Conservation (phyloP, 2,329 filamentous ascomycete species). For the Cercospora zeina region DNA sequence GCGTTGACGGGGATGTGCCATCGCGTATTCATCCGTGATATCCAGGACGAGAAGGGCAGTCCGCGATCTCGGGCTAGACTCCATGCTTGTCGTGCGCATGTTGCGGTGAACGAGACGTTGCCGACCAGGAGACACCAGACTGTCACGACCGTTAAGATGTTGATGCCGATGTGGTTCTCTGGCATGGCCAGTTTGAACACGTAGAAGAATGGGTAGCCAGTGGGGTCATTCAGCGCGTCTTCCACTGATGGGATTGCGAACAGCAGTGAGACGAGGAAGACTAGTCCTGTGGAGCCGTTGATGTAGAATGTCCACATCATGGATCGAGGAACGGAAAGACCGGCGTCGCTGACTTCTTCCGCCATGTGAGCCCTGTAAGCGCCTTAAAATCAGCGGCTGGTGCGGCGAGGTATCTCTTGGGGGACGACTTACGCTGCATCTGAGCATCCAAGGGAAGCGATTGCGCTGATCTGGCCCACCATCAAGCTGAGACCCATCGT, state of each 20-base stretch:
- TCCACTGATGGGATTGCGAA: constrained; percentile 29
- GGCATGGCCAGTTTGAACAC: constrained; percentile 28
- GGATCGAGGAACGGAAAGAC: constrained; percentile 34
- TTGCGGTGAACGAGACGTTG: constrained; percentile 28
- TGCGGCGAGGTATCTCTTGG: background rate
- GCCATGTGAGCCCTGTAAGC: constrained; percentile 25
- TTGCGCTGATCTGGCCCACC: constrained; percentile 34
- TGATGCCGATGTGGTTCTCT: constrained; percentile 24
- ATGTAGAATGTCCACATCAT: constrained; percentile 36
- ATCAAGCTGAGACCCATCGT: constrained; percentile 36
- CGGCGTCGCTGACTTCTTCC: constrained; percentile 32
- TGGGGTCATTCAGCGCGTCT: constrained; percentile 28
- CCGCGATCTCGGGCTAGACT: constrained; percentile 26
- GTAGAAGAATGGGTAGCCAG: constrained; percentile 28
- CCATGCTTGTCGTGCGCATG: constrained; percentile 30
- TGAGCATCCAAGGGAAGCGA: constrained; percentile 27
- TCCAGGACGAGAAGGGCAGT: constrained; percentile 26
- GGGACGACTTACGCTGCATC: constrained; percentile 20
- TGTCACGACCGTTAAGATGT: constrained; percentile 24
- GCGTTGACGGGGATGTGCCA: constrained; percentile 28
- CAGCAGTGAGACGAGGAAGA: constrained; percentile 26
- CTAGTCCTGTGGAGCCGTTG: constrained; percentile 26
- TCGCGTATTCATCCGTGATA: constrained; percentile 25
- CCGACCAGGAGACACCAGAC: constrained; percentile 25
- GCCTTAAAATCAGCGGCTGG: background rate